A percentile compares a stretch with the other conserved stretches of the same genome.
phyloP scores from a whole-genome alignment of 2,329 filamentous ascomycete species.

The Colletotrichum zoysiae region DNA sequence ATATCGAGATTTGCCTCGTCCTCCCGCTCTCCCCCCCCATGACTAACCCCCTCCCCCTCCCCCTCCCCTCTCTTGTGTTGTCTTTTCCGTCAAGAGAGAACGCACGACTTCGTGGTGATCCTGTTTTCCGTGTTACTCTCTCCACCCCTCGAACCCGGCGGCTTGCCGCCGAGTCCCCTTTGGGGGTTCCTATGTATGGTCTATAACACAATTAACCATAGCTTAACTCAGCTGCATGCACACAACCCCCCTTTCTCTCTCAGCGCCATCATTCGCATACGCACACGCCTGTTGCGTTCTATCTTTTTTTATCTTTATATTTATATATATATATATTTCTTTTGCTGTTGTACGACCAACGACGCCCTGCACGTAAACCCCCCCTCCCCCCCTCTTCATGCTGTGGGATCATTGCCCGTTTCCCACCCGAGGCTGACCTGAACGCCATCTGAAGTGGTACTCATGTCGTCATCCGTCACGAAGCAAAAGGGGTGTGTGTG shows the following conservation, averaged over 20 bases:
- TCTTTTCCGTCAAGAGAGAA: not conserved
- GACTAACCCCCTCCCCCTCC: no score
- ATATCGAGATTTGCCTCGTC: not conserved
- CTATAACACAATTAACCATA: not conserved
- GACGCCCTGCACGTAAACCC: not conserved
- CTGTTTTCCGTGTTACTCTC: not conserved
- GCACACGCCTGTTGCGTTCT: not conserved
- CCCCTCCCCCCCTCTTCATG: not conserved
- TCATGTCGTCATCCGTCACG: not conserved
- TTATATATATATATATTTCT: no score
- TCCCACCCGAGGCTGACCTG: slow-evolving; percentile 24
- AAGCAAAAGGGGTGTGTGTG: not conserved
- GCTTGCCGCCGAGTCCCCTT: not conserved
- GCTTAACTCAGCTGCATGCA: not conserved
- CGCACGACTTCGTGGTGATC: no score
- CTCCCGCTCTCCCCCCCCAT: not conserved
- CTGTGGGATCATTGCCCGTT: slow-evolving; percentile 1
- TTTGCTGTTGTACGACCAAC: slow-evolving; percentile 1
- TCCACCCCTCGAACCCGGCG: not conserved
- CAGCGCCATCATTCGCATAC: not conserved
- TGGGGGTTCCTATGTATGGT: not conserved
- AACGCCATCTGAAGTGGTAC: slow-evolving; percentile 1
- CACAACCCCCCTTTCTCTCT: not conserved
- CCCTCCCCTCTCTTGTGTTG: no score
- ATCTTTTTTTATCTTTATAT: not conserved